Evolutionary conservation across 176 grass and related monocot genomes (phyloP), one percentile per base, ranked within the genome.

Genomic region (Thalia dealbata): DNA sequence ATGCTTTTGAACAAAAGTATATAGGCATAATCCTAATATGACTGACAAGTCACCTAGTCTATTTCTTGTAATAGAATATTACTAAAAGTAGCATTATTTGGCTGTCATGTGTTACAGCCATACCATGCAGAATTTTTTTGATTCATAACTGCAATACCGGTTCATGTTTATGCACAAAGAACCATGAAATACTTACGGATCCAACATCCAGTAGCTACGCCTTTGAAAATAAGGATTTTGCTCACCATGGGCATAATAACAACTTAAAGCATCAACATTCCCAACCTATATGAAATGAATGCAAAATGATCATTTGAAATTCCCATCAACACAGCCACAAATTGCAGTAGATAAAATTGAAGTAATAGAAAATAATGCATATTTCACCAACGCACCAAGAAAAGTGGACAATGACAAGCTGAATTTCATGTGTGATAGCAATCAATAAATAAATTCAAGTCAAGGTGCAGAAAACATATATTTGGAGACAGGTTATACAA

Each of bases 161-260:
- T 46, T 26, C 3, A 52, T 18, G 24, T 4, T 52, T 6, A 22
- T 72, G 2, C 30, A 52, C 21, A 21, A 29, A 52, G 24, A 44
- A 52, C 48, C 18, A 30, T 46, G 60, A 41, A 66, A 29, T 38
- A 29, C 85, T 93, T 95, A 99, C 95, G 81, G 79, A 83, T 93
- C 84, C 74, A 99, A 69, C 78, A 99, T 99, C 90, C 95, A 99
- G 82, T 78, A 99, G 78, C 85, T 93, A 64, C 90, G 79, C 71
- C 95, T 93, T 69, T 99, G 95, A 69, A 99, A 93, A 85, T 80
- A 78, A 64, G 87, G 90, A 83, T 99, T 88, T 84, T 85, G 79
- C 60, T 99, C 95, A 44, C 87, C 95, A 61, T 99, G 95, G 50
- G 95, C 95, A 61, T 93, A 99, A 77, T 93, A 99, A 77, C 95